Evolutionary conservation across 169 alveolate species (phyloP).

Genomic region (Cryptosporidium viatorum): DNA sequence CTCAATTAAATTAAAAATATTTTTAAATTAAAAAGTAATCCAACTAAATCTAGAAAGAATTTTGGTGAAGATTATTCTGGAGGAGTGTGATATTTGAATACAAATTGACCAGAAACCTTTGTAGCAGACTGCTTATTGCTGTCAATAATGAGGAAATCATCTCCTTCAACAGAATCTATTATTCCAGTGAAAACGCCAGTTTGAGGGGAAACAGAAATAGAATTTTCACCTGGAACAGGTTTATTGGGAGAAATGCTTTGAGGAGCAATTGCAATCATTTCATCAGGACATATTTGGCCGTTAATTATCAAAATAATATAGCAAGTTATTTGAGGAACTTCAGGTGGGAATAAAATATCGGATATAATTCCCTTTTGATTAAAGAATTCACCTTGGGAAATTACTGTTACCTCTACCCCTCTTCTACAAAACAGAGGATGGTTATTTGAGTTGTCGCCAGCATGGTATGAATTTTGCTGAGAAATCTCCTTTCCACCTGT

Average conservation of each 20-base stretch:
- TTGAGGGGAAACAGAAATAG: slow-evolving; percentile 53
- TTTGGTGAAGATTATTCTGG: slow-evolving; percentile 35
- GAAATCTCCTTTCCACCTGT: slow-evolving; percentile 30
- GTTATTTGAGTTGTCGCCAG: not conserved
- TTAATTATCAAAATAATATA: slow-evolving; percentile 43
- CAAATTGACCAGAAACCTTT: slow-evolving; percentile 48
- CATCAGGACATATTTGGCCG: slow-evolving; percentile 70
- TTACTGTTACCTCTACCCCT: slow-evolving; percentile 62
- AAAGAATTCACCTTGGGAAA: slow-evolving; percentile 71
- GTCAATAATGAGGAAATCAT: slow-evolving; percentile 23
- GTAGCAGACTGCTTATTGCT: slow-evolving; percentile 10
- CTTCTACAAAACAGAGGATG: slow-evolving; percentile 63
- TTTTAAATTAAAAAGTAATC: not conserved
- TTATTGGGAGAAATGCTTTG: slow-evolving; percentile 58
- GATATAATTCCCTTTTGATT: slow-evolving; percentile 58
- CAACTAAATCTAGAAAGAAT: not conserved
- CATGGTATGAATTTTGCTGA: not conserved
- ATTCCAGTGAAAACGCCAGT: slow-evolving; percentile 61
- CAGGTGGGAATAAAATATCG: slow-evolving; percentile 58
- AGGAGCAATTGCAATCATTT: slow-evolving; percentile 73
- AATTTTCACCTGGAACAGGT: slow-evolving; percentile 52
- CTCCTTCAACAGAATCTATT: slow-evolving; percentile 50
- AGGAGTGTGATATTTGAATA: slow-evolving; percentile 70
- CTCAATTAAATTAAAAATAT: not conserved
- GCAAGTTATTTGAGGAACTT: slow-evolving; percentile 65